These are phyloP conservation scores for Exophiala sideris DNA, from an alignment of 2,329 filamentous ascomycete species.

Conservation along the genomic window DNA sequence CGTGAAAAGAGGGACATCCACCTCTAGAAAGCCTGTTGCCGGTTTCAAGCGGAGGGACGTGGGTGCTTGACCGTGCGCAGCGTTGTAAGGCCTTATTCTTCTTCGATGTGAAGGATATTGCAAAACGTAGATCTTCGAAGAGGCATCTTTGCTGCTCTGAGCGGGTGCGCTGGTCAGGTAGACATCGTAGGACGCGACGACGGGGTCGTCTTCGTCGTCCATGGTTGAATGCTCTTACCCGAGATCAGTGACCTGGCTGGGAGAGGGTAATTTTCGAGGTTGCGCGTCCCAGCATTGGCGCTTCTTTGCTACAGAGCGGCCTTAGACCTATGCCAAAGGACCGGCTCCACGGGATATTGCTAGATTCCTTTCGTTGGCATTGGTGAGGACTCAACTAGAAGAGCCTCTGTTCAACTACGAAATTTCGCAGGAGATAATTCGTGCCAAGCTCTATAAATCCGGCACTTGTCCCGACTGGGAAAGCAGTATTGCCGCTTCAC, in stretches of 20 bases:
- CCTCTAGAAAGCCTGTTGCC: conserved; percentile 76
- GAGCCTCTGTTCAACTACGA: too few species aligned
- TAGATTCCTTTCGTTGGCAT: too few species aligned
- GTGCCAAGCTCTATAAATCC: too few species aligned
- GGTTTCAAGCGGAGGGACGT: conserved; percentile 78
- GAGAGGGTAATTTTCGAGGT: neutral
- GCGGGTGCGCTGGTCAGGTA: conserved; percentile 64
- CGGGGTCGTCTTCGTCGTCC: conserved; percentile 55
- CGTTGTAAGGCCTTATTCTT: conserved; percentile 61
- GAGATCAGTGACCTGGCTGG: neutral
- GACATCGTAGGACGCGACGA: conserved; percentile 75
- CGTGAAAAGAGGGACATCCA: conserved; percentile 82
- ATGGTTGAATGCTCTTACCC: neutral
- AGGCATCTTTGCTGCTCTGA: neutral
- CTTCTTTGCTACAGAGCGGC: too few species aligned
- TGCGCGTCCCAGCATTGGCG: too few species aligned
- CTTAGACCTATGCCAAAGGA: too few species aligned
- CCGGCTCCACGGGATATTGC: too few species aligned
- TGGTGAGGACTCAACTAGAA: too few species aligned
- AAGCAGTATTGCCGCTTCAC: too few species aligned
- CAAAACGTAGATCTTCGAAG: conserved; percentile 67
- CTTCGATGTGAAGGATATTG: conserved; percentile 79
- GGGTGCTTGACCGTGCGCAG: conserved; percentile 55
- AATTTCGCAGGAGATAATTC: too few species aligned
- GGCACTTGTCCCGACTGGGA: too few species aligned